Evolutionary conservation across 768 basidiomycete species (phyloP).

Genomic region (Xanthoconium stramineum): DNA sequence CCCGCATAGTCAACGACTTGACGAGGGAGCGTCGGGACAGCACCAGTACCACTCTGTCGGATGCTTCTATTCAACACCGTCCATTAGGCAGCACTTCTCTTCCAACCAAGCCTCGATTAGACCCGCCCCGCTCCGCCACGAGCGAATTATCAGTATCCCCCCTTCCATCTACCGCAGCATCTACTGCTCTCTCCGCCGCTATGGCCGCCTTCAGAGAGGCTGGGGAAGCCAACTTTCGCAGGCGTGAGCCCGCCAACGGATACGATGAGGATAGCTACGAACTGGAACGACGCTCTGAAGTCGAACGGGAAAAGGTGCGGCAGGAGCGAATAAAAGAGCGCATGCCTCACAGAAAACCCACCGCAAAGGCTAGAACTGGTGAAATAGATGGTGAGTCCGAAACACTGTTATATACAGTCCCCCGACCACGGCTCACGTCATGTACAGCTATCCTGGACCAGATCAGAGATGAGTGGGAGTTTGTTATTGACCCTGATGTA

Average conservation of each 20-base stretch:
- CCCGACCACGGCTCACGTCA: neutral
- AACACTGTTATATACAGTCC: neutral
- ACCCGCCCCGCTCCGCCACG: conserved; percentile 13
- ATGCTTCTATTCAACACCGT: conserved; percentile 36
- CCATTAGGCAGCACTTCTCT: conserved; percentile 26
- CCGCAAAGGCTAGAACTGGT: conserved; percentile 59
- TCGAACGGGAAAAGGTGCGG: conserved; percentile 59
- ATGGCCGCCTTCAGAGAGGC: conserved; percentile 71
- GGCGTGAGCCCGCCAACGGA: conserved; percentile 51
- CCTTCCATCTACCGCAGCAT: conserved; percentile 35
- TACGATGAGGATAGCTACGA: conserved; percentile 55
- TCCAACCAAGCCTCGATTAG: conserved; percentile 15
- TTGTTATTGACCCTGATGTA: conserved; percentile 80
- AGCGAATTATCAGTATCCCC: conserved; percentile 18
- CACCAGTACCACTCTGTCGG: conserved; percentile 46
- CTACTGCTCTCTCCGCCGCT: conserved; percentile 50
- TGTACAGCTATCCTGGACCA: conserved; percentile 73
- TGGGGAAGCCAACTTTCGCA: conserved; percentile 42
- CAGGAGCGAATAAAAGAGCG: conserved; percentile 70
- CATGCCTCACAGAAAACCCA: conserved; percentile 53
- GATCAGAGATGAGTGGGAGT: conserved; percentile 88
- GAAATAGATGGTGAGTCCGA: conserved; percentile 79
- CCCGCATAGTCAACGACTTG: conserved; percentile 32
- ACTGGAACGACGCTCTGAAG: conserved; percentile 55
- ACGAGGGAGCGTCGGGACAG: conserved; percentile 46